phyloP scores from a whole-genome alignment of 257 asterid species.

The Sherardia arvensis region DNA sequence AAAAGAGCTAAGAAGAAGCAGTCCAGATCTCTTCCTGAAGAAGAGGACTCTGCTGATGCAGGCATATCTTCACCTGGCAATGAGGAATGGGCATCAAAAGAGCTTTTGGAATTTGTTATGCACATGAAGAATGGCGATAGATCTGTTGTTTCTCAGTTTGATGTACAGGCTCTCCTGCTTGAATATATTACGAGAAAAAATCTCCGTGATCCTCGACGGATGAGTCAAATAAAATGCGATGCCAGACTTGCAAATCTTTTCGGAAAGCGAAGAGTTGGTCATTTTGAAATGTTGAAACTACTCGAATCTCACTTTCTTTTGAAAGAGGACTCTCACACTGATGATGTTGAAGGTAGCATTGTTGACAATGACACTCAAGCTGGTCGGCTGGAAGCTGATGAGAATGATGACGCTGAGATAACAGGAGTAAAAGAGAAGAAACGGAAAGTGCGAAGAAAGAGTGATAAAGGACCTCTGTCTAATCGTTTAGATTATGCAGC shows the following conservation, averaged over 20 bases:
- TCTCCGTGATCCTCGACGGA: slow-evolving; percentile 88
- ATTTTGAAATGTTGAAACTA: slow-evolving; percentile 98
- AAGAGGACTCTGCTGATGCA: slow-evolving; percentile 19
- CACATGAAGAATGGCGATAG: slow-evolving; percentile 90
- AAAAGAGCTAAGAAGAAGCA: slow-evolving; percentile 52
- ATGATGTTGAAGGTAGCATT: slow-evolving; percentile 80
- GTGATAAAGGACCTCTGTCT: slow-evolving; percentile 60
- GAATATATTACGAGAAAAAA: slow-evolving; percentile 82
- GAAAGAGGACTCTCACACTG: slow-evolving; percentile 65
- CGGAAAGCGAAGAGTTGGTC: slow-evolving; percentile 94
- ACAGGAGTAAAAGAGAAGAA: slow-evolving; percentile 64
- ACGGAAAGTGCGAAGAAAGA: slow-evolving; percentile 66
- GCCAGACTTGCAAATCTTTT: slow-evolving; percentile 70
- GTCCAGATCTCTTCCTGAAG: slow-evolving; percentile 37
- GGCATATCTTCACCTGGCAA: slow-evolving; percentile 33
- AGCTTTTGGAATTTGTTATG: slow-evolving; percentile 82
- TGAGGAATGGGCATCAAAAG: slow-evolving; percentile 87
- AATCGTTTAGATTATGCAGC: slow-evolving; percentile 97
- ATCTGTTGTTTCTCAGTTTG: slow-evolving; percentile 69
- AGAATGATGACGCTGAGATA: slow-evolving; percentile 34
- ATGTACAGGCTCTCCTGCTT: slow-evolving; percentile 90
- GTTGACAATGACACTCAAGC: slow-evolving; percentile 92
- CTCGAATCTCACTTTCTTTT: slow-evolving; percentile 82
- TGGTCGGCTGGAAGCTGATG: slow-evolving; percentile 55
- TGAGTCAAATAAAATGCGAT: slow-evolving; percentile 92